Evolutionary conservation across 768 basidiomycete species (phyloP).

Genomic region (Cystobasidiopsis lactophilus): DNA sequence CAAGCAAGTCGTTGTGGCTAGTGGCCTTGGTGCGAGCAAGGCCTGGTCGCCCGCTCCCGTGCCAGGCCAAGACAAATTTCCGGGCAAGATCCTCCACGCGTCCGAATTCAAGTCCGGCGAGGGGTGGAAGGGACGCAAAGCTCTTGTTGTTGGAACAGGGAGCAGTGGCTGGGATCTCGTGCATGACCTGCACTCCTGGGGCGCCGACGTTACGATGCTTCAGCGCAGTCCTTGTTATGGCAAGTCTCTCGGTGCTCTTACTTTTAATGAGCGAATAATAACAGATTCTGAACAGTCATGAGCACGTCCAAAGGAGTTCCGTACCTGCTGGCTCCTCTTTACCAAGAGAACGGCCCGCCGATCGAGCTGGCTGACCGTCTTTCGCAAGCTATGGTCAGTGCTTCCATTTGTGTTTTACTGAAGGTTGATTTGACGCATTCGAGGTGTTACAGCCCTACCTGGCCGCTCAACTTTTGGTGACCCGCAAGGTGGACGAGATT

Average conservation of each 20-base stretch:
- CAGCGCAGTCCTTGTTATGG: conserved; percentile 4
- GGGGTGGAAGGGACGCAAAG: conserved; percentile 20
- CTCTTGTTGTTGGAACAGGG: conserved; percentile 13
- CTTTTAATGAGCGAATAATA: background rate
- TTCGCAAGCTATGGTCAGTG: too few relatives aligned
- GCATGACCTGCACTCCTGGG: background rate
- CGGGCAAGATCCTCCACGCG: conserved; percentile 18
- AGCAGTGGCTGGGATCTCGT: conserved; percentile 3
- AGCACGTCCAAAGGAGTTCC: background rate
- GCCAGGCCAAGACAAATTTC: conserved; percentile 17
- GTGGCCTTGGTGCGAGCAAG: background rate
- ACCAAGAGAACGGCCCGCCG: background rate
- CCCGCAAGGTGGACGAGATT: conserved; percentile 1
- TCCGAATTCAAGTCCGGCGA: conserved; percentile 16
- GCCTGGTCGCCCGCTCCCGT: conserved; percentile 8
- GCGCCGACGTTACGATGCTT: conserved; percentile 5
- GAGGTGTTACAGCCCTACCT: background rate
- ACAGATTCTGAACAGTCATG: background rate
- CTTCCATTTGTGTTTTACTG: too few relatives aligned
- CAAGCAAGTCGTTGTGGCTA: background rate
- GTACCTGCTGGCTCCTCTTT: background rate
- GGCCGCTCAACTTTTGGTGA: background rate
- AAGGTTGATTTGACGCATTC: background rate
- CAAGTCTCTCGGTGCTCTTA: background rate
- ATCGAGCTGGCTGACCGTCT: conserved; percentile 2